Conservation (phyloP, 768 basidiomycete species). For the Russula griseocarnosa region DNA sequence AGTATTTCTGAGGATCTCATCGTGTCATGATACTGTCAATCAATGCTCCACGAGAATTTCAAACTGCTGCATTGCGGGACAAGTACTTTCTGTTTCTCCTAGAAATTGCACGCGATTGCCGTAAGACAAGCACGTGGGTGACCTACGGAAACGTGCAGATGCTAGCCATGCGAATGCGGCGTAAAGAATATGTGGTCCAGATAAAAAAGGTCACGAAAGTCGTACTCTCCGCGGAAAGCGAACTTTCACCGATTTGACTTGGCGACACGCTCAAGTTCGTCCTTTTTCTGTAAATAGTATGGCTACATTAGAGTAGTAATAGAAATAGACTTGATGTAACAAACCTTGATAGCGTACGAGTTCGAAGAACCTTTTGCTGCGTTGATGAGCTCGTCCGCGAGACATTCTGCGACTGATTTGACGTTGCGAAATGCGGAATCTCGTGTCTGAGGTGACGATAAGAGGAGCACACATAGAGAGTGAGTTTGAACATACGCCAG, state of each 20-base stretch:
- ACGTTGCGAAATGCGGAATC: constrained; percentile 99
- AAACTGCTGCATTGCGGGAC: constrained; percentile 15
- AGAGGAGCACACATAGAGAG: neutral
- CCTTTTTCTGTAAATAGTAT: constrained; percentile 72
- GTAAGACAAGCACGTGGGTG: constrained; percentile 17
- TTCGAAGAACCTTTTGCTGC: constrained; percentile 99
- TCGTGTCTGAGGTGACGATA: constrained; percentile 64
- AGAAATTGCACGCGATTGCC: constrained; percentile 12
- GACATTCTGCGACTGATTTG: constrained; percentile 97
- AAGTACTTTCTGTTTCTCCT: constrained; percentile 11
- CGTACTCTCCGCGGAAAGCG: constrained; percentile 17
- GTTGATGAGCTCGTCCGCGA: constrained; percentile 99
- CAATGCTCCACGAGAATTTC: constrained; percentile 14
- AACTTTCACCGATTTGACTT: constrained; percentile 95
- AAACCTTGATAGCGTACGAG: constrained; percentile 98
- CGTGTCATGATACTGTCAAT: constrained; percentile 16
- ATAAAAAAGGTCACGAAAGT: constrained; percentile 1
- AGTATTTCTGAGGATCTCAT: constrained; percentile 17
- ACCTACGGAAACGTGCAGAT: constrained; percentile 18
- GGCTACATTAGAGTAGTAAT: neutral
- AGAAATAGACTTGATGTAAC: constrained; percentile 25
- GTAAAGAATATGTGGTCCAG: constrained; percentile 6
- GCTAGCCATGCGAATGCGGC: constrained; percentile 12
- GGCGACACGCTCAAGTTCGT: constrained; percentile 99
- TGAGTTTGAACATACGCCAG: constrained; percentile 63